Base-by-base conservation (phyloP, 2,329 filamentous ascomycete species). In the Cordyceps cateniannulata region DNA sequence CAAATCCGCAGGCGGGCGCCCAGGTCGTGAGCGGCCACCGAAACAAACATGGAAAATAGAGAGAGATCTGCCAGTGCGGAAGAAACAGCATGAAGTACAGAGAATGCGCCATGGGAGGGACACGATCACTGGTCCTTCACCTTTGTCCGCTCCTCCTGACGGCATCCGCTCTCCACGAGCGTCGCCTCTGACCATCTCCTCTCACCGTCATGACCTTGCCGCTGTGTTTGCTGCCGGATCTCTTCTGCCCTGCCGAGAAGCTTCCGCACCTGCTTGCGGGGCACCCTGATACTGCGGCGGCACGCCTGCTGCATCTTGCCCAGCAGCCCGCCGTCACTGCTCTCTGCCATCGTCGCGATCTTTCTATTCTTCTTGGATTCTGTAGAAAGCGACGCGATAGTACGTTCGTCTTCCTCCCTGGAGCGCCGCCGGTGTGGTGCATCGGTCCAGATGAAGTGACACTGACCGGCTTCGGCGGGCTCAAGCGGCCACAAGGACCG, bases 391-490 rank as follows among this genome's bases (percentile, higher is more conserved):
- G 56, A 44, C 14, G 32, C 20, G 9, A 51, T 24, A 8, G 47
- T 51, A 24, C 24, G 22, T 48, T 45, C 35, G 7, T 44, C 45
- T 3, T 59, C 56, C 3, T 59, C 35, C 18, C 56, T 32, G 2
- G 9, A 16, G 6, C 40, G 49, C 8, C 49, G 25, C 3, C 9
- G 20, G n/a, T 20, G 27, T n/a, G 42, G n/a, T 1, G 48, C 27
- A 25, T 47, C 16, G 47, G 38, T 29, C 58, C 58, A 60, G 40
- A 60, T 53, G 42, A 60, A 60, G 12, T 53, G 42, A 42, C 47
- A 60, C 16, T 47, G 20, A 20, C 40, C 58, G 16, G 58, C 58
- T 9, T 60, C 58, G 20, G 58, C 32, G 16, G 58, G 58, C 16
- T 47, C 49, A 20, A 60, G 47, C 14, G 40, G 40, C 49, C 18